Evolutionary conservation across 495 filamentous ascomycete genomes (phyloP), one percentile per base, ranked within the genome.

Genomic region (Talaromyces wortmannii): DNA sequence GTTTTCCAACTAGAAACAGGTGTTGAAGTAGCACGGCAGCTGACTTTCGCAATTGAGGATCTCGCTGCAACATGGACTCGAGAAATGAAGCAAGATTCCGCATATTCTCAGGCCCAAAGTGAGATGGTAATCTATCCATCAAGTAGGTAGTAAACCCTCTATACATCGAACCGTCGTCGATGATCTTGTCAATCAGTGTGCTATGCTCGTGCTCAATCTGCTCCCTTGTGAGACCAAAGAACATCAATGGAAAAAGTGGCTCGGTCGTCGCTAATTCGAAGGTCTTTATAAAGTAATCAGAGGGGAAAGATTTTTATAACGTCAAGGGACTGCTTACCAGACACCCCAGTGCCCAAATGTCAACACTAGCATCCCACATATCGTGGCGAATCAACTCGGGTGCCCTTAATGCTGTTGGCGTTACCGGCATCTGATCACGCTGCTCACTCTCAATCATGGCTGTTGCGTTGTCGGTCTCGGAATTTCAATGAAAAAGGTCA

Each of bases 261-360:
- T 63, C 61, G 44, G 63, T 63, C 43, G 61, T 66, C 42, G 61
- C 59, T 12, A 66, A 55, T 46, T 66, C 50, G 46, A 61, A 66
- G 57, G 63, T 59, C 63, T 63, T 52, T 48, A 44, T 31, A 42
- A 31, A 6, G 31, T 48, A 16, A 32, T 55, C 36, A 55, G 45
- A n/a, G n/a, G n/a, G n/a, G n/a, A n/a, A n/a, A n/a, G n/a, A n/a
- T n/a, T n/a, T n/a, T n/a, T n/a, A n/a, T n/a, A n/a, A n/a, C n/a
- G n/a, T n/a, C n/a, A n/a, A n/a, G n/a, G n/a, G n/a, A n/a, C n/a
- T n/a, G n/a, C n/a, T n/a, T n/a, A n/a, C n/a, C n/a, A n/a, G n/a
- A n/a, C n/a, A n/a, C n/a, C n/a, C n/a, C n/a, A n/a, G n/a, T n/a
- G n/a, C n/a, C n/a, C n/a, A n/a, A n/a, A n/a, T n/a, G n/a, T n/a